phyloP scores from a whole-genome alignment of 768 basidiomycete species.

The Trametes maxima region DNA sequence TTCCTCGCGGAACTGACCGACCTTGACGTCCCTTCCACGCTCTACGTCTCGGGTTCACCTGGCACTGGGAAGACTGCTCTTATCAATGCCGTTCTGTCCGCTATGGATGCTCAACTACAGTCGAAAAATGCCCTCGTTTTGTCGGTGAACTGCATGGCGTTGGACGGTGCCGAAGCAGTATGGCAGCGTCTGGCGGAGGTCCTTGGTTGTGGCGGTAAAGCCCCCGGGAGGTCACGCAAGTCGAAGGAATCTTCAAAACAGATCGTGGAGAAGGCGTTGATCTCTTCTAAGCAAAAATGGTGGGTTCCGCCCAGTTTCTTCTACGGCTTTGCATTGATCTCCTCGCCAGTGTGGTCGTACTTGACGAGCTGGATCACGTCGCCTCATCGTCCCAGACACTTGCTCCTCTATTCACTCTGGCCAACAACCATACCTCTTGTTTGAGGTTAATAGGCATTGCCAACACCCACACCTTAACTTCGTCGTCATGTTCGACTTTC shows the following conservation, averaged over 20 bases:
- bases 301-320: constrained; percentile 28
- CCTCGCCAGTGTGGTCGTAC: constrained; percentile 62
- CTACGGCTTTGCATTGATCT: constrained; percentile 22
- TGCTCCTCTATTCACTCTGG: constrained; percentile 67
- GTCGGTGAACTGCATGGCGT: constrained; percentile 72
- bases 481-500: constrained; percentile 45
- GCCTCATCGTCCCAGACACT: constrained; percentile 61
- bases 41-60: constrained; percentile 92
- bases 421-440: constrained; percentile 50
- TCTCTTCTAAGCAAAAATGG: constrained; percentile 55
- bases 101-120: constrained; percentile 40
- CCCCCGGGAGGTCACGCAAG: constrained; percentile 44
- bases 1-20: constrained; percentile 45
- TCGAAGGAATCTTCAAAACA: constrained; percentile 41
- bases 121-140: constrained; percentile 51
- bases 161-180: constrained; percentile 64
- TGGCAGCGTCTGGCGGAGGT: constrained; percentile 72
- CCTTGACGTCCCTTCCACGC: constrained; percentile 41
- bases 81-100: constrained; percentile 62
- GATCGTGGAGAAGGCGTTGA: constrained; percentile 47
- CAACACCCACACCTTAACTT: constrained; percentile 84
- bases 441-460: constrained; percentile 84
- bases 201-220: constrained; percentile 41
- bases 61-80: constrained; percentile 93
- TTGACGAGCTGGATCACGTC: constrained; percentile 89